phyloP scores from a whole-genome alignment of 2,329 filamentous ascomycete species.

The Blastomyces parvus region DNA sequence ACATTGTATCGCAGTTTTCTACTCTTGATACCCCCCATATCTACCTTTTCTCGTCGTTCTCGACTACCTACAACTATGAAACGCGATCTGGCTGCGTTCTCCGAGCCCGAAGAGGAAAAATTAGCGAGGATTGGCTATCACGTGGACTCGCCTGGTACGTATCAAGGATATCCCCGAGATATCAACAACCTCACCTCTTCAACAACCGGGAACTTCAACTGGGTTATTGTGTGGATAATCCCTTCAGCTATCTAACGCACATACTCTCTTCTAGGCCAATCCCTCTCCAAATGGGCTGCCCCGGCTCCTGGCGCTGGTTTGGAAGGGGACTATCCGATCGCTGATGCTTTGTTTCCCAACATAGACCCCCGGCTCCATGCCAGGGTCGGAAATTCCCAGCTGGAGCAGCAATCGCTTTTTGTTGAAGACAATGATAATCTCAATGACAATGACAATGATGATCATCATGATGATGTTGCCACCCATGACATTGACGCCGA shows the following conservation, averaged over 20 bases:
- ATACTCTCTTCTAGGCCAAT: background rate
- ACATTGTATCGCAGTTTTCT: background rate
- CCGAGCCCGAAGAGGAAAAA: background rate
- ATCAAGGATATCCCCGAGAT: background rate
- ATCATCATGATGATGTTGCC: background rate
- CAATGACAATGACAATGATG: background rate
- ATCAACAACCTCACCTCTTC: background rate
- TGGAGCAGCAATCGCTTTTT: background rate
- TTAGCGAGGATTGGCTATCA: background rate
- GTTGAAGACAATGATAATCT: background rate
- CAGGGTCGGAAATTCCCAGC: background rate
- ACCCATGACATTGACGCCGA: background rate
- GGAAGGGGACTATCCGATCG: background rate
- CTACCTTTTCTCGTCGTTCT: background rate
- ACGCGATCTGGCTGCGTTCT: background rate
- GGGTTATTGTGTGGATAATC: background rate
- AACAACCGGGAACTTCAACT: background rate
- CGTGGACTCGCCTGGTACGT: background rate
- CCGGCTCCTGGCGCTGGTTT: background rate
- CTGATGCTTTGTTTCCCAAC: too few relatives aligned
- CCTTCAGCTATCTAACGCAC: background rate
- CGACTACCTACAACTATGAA: background rate
- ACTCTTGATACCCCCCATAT: background rate
- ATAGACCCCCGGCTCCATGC: background rate
- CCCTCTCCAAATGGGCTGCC: background rate